Conservation (phyloP, 1,284 basidiomycete genomes). For the Ustanciosporium gigantosporum region DNA sequence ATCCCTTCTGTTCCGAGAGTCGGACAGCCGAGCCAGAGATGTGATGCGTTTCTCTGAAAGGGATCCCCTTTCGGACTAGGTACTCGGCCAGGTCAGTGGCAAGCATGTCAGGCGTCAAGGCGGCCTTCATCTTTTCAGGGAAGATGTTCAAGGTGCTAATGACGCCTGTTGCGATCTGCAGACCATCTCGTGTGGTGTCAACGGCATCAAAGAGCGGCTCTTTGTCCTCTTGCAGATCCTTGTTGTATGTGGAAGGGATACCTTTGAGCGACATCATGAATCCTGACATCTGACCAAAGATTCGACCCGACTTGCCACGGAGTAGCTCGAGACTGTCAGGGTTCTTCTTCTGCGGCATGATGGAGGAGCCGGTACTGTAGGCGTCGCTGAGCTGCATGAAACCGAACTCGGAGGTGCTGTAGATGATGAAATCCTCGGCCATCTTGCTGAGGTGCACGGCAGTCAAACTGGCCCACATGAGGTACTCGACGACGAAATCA, state of each 20-base stretch:
- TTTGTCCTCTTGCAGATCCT: constrained; percentile 98
- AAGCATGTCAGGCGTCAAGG: constrained; percentile 92
- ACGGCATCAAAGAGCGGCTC: constrained; percentile 94
- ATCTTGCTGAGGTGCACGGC: constrained; percentile 92
- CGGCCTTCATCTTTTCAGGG: constrained; percentile 82
- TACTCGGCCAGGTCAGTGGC: constrained; percentile 98
- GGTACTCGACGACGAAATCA: constrained; percentile 94
- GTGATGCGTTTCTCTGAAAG: constrained; percentile 98
- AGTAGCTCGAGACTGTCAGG: constrained; percentile 93
- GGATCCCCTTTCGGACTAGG: constrained; percentile 90
- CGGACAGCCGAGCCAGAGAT: constrained; percentile 94
- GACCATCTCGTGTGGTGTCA: constrained; percentile 83
- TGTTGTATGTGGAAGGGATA: constrained; percentile 97
- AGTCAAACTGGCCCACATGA: constrained; percentile 91
- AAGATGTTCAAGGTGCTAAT: constrained; percentile 82
- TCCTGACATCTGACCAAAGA: constrained; percentile 96
- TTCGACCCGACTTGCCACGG: constrained; percentile 89
- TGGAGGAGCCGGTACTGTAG: constrained; percentile 96
- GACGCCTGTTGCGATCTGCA: constrained; percentile 92
- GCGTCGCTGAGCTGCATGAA: constrained; percentile 93
- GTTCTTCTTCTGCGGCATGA: constrained; percentile 99
- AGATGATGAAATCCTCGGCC: constrained; percentile 94
- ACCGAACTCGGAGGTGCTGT: constrained; percentile 94
- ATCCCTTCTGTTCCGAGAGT: constrained; percentile 80
- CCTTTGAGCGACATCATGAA: constrained; percentile 98